Conservation (phyloP, 177 flowering plant genomes). For the Vitis hybrid region DNA sequence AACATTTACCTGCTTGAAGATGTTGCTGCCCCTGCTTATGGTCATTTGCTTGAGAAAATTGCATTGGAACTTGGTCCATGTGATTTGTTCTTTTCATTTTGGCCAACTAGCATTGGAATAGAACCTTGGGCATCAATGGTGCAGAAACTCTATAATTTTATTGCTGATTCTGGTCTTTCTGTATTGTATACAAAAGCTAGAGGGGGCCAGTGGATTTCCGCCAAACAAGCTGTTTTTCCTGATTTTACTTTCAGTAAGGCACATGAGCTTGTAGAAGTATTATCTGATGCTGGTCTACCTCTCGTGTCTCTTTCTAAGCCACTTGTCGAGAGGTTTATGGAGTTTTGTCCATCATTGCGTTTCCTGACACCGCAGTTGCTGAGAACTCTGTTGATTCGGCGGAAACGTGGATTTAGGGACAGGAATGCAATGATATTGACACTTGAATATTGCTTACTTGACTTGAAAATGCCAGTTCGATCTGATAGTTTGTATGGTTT, state of each 20-base stretch:
- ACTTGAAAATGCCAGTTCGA: conserved; percentile 40
- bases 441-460: conserved; percentile 89
- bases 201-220: conserved; percentile 96
- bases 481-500: conserved; percentile 61
- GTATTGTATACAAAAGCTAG: conserved; percentile 83
- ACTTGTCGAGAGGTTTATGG: conserved; percentile 67
- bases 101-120: conserved; percentile 60
- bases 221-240: conserved; percentile 89
- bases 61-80: conserved; percentile 71
- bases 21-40: conserved; percentile 92
- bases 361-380: conserved; percentile 75
- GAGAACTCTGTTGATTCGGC: conserved; percentile 68
- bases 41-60: conserved; percentile 75
- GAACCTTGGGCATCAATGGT: conserved; percentile 94
- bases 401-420: conserved; percentile 72
- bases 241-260: conserved; percentile 68
- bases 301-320: conserved; percentile 53
- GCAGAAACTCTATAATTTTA: conserved; percentile 60
- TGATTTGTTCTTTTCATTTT: conserved; percentile 73
- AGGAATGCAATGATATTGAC: conserved; percentile 64
- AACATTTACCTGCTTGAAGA: conserved; percentile 83
- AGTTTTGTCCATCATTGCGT: conserved; percentile 68
- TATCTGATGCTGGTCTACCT: conserved; percentile 85
- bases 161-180: conserved; percentile 63
- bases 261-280: conserved; percentile 64